phyloP scores from a whole-genome alignment of 148 eudicot genomes.

The Vaccinium myrtillus region DNA sequence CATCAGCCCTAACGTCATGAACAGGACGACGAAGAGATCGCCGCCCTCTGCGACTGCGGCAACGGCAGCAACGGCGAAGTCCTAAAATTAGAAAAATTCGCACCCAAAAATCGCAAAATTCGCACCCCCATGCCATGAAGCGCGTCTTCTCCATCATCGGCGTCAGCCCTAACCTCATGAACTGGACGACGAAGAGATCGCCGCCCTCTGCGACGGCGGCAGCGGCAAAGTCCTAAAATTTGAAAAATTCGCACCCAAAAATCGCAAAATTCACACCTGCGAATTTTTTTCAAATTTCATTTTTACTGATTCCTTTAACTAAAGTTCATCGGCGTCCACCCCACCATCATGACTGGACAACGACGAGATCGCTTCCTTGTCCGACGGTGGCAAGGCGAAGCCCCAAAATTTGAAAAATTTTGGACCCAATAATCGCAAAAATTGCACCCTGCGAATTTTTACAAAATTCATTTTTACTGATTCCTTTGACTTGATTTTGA shows the following conservation, averaged over 20 bases:
- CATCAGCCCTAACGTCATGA: constrained; percentile 86
- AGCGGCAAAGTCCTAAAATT: background rate
- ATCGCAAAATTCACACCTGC: no score
- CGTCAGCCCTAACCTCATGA: constrained; percentile 87
- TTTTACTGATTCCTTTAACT: no score
- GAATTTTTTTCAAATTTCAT: constrained; percentile 39
- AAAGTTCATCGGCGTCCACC: constrained; percentile 62
- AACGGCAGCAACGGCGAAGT: background rate
- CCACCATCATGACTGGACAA: constrained; percentile 81
- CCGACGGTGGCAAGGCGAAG: no score
- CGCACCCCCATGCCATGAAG: constrained; percentile 63
- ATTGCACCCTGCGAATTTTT: no score
- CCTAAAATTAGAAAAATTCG: no score
- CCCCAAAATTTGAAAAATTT: no score
- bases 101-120: no score
- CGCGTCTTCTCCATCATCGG: constrained; percentile 62
- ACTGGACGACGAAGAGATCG: constrained; percentile 71
- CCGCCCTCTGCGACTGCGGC: constrained; percentile 29
- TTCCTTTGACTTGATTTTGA: no score
- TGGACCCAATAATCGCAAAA: no score
- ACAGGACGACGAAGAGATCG: constrained; percentile 70
- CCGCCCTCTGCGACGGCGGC: constrained; percentile 29
- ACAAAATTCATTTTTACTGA: no score
- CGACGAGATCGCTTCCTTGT: no score
- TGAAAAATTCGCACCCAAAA: no score